phyloP scores from a whole-genome alignment of 345 rosid genomes.

The Cardiospermum halicacabum region DNA sequence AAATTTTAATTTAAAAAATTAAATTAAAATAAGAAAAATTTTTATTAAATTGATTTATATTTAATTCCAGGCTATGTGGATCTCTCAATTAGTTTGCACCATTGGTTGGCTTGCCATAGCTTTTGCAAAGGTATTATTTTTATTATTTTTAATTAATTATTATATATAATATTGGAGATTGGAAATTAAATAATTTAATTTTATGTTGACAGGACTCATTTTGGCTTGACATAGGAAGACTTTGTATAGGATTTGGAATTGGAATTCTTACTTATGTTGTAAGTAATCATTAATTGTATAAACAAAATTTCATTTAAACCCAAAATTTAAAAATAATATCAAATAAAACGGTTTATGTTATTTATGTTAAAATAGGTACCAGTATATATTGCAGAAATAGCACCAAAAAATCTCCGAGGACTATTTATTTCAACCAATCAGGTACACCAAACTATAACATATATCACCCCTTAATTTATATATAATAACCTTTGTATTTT shows the following conservation, averaged over 20 bases:
- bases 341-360: no score
- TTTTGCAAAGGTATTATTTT: conserved; percentile 43
- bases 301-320: no score
- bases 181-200: conserved; percentile 9
- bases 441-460: conserved; percentile 7
- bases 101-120: conserved; percentile 51
- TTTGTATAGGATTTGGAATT: conserved; percentile 36
- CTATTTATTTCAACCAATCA: conserved; percentile 15
- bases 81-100: conserved; percentile 27
- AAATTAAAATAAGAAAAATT: not conserved
- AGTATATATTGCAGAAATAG: conserved; percentile 40
- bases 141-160: no score
- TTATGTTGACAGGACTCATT: conserved; percentile 25
- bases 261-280: conserved; percentile 46
- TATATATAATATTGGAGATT: not conserved
- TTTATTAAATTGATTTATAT: not conserved
- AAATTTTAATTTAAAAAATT: not conserved
- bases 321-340: not conserved
- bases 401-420: conserved; percentile 31
- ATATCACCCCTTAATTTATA: not conserved
- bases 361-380: conserved; percentile 24
- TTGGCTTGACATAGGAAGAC: conserved; percentile 10
- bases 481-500: not conserved
- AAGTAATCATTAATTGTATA: no score
- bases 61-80: conserved; percentile 40